Evolutionary conservation across 1,284 basidiomycete genomes (phyloP), one percentile per base, ranked within the genome.

Genomic region (Moesziomyces sp.): DNA sequence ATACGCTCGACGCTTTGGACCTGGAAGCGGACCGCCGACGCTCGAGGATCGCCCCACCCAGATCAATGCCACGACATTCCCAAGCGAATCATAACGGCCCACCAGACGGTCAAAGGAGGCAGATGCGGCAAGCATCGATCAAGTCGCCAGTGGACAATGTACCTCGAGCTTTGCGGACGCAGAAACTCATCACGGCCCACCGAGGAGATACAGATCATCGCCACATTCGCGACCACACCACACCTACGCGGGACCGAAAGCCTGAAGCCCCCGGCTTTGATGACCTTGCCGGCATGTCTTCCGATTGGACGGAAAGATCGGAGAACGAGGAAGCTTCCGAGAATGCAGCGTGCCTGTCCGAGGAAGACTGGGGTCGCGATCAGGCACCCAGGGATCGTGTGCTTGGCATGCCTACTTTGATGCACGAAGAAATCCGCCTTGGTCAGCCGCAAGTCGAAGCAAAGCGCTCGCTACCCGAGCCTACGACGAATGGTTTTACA

Each of bases 301-400:
- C 73, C 0, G 73, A 75, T 38, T 75, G 73, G 73, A 75, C 73
- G 18, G 73, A 75, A 30, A 63, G 63, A 18, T 75, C 73, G 8
- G 73, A 72, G 30, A 71, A 67, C n/a, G 71, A 67, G 26, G 66
- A 68, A 19, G 34, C 47, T 18, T 74, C 71, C 10, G 71, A 74
- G 19, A 51, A 60, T 24, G 57, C 63, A 24, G 45, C 51, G 2
- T 57, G 48, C 35, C 49, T 54, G 16, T 68, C 70, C 0, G 70
- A 73, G 5, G 52, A 66, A 18, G 63, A 73, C n/a, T 50, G 48
- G 16, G 52, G 35, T 14, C 46, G 30, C 9, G 40, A 59, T 3
- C 43, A 16, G 10, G 54, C 43, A 10, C 38, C 67, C 16, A 45
- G 53, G 18, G 21, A 56, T 6, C 56, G 48, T 16, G 16, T 56